Evolutionary conservation across 768 basidiomycete genomes (phyloP).

Genomic region (Lactarius trivialis): DNA sequence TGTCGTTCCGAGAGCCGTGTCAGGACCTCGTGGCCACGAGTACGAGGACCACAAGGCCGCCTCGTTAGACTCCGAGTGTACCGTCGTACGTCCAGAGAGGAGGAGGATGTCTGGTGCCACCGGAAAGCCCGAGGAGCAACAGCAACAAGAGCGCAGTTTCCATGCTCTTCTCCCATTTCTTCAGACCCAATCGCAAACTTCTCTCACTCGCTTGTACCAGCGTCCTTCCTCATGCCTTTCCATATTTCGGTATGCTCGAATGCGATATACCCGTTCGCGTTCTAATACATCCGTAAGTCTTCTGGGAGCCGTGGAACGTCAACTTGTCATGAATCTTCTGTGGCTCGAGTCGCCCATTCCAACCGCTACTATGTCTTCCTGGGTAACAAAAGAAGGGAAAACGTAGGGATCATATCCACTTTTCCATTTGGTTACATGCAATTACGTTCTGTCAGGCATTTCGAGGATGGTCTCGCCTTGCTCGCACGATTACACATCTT

Average conservation of each 20-base stretch:
- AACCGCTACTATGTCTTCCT: constrained; percentile 60
- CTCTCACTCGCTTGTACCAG: constrained; percentile 73
- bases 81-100: not conserved
- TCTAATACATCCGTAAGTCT: constrained; percentile 40
- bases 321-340: constrained; percentile 79
- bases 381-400: constrained; percentile 70
- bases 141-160: constrained; percentile 4
- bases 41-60: not conserved
- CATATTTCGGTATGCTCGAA: constrained; percentile 63
- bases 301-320: constrained; percentile 70
- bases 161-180: constrained; percentile 75
- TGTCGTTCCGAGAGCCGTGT: not conserved
- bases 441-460: constrained; percentile 44
- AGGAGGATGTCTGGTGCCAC: constrained; percentile 13
- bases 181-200: constrained; percentile 71
- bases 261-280: not conserved
- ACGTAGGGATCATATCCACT: constrained; percentile 38
- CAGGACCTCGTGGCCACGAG: not conserved
- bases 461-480: constrained; percentile 59
- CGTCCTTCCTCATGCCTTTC: constrained; percentile 85
- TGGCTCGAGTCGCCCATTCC: constrained; percentile 80
- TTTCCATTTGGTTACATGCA: constrained; percentile 7
- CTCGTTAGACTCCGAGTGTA: constrained; percentile 1
- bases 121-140: constrained; percentile 9
- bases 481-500: constrained; percentile 67